Evolutionary conservation across 2,329 filamentous ascomycete genomes (phyloP).

Genomic region (Cadophora sp.): DNA sequence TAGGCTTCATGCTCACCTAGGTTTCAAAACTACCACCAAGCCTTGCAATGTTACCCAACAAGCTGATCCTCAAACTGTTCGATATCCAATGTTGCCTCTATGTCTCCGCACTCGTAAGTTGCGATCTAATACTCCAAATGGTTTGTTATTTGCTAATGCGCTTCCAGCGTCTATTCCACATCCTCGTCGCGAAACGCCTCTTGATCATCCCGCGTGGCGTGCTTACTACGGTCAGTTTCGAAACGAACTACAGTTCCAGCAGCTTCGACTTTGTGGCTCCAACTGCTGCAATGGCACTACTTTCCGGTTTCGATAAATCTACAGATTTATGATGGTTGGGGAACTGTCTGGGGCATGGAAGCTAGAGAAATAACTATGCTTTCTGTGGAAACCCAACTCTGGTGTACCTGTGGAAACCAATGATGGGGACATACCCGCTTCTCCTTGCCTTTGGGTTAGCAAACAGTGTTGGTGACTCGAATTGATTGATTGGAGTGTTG

Average conservation of each 20-base stretch:
- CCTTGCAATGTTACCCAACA: background rate
- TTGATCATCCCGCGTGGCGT: background rate
- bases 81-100: background rate
- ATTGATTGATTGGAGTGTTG: too few species aligned
- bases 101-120: background rate
- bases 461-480: too few species aligned
- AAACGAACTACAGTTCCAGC: background rate
- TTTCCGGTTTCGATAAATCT: background rate
- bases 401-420: too few species aligned
- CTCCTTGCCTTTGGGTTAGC: too few species aligned
- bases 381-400: too few species aligned
- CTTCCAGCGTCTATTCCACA: background rate
- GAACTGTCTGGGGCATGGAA: too few species aligned
- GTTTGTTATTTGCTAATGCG: background rate
- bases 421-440: too few species aligned
- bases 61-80: background rate
- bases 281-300: background rate
- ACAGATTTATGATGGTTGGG: too few species aligned
- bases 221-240: background rate
- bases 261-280: background rate
- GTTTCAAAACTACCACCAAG: too few species aligned
- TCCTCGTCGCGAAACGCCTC: background rate
- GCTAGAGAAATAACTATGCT: too few species aligned
- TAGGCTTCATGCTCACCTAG: too few species aligned
- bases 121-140: background rate